Conservation (phyloP, 441 rosid species). For the Pelargonium fulgidum region DNA sequence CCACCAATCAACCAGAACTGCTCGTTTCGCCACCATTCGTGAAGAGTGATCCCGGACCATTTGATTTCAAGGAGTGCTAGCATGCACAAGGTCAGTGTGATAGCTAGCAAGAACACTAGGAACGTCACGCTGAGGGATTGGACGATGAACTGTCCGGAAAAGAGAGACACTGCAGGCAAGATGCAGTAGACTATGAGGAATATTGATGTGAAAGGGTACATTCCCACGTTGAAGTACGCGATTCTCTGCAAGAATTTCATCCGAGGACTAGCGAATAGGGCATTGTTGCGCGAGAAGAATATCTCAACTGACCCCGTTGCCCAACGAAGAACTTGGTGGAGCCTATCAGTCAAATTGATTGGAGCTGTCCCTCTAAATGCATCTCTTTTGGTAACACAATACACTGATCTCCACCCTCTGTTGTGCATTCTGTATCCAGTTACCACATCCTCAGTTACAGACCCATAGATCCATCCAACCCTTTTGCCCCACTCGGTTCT, state of each 20-base stretch:
- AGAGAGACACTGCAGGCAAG: slow-evolving; percentile 57
- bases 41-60: slow-evolving; percentile 64
- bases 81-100: slow-evolving; percentile 51
- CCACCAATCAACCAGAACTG: slow-evolving; percentile 75
- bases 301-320: slow-evolving; percentile 80
- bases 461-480: slow-evolving; percentile 73
- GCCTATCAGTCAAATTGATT: slow-evolving; percentile 60
- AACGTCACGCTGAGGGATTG: slow-evolving; percentile 45
- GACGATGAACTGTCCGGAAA: slow-evolving; percentile 63
- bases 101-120: slow-evolving; percentile 46
- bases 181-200: slow-evolving; percentile 65
- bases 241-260: slow-evolving; percentile 65
- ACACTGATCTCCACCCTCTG: slow-evolving; percentile 65
- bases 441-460: slow-evolving; percentile 70
- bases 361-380: slow-evolving; percentile 72
- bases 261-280: slow-evolving; percentile 44
- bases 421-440: slow-evolving; percentile 76
- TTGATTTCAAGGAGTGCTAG: slow-evolving; percentile 61
- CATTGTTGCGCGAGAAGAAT: slow-evolving; percentile 69
- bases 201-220: slow-evolving; percentile 71
- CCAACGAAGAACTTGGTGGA: slow-evolving; percentile 80
- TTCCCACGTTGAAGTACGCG: slow-evolving; percentile 67
- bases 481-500: slow-evolving; percentile 68
- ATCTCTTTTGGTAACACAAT: slow-evolving; percentile 61
- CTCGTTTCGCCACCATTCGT: slow-evolving; percentile 73